Conservation (phyloP, 495 filamentous ascomycete species). For the Penicillium desertorum region DNA sequence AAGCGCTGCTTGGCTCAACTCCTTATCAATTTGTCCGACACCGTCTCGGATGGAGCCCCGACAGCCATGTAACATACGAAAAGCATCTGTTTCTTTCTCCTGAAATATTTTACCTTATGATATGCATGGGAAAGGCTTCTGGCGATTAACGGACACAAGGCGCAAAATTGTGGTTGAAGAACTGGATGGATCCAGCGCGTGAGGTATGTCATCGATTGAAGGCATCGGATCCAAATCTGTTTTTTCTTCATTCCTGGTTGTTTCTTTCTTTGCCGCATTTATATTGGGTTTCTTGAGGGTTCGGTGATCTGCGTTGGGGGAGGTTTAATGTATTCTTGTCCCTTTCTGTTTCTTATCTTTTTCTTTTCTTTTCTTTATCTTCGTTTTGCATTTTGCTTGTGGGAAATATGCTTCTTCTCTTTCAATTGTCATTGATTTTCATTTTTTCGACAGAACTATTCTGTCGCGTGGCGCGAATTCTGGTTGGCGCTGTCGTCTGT, state of each 20-base stretch:
- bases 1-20: constrained; percentile 97
- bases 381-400: constrained; percentile 31
- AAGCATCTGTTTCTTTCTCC: constrained; percentile 41
- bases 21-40: constrained; percentile 94
- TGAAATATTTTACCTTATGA: constrained; percentile 46
- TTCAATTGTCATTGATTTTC: constrained; percentile 13
- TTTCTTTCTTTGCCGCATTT: constrained; percentile 26
- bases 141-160: constrained; percentile 50
- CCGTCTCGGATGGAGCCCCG: constrained; percentile 65
- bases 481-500: constrained; percentile 42
- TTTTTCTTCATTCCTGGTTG: constrained; percentile 30
- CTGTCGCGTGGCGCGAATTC: constrained; percentile 41
- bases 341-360: constrained; percentile 20
- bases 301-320: constrained; percentile 33
- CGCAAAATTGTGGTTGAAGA: constrained; percentile 39
- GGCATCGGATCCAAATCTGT: constrained; percentile 22
- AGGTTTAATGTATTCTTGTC: constrained; percentile 37
- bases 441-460: constrained; percentile 11
- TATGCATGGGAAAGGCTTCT: constrained; percentile 52
- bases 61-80: constrained; percentile 50
- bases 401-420: constrained; percentile 19
- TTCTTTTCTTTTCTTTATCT: constrained; percentile 13
- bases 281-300: constrained; percentile 27
- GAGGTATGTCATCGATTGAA: constrained; percentile 21
- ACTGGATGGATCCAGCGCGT: constrained; percentile 16